Evolutionary conservation across 2,329 filamentous ascomycete species (phyloP).

Genomic region (Fusarium papillatum): DNA sequence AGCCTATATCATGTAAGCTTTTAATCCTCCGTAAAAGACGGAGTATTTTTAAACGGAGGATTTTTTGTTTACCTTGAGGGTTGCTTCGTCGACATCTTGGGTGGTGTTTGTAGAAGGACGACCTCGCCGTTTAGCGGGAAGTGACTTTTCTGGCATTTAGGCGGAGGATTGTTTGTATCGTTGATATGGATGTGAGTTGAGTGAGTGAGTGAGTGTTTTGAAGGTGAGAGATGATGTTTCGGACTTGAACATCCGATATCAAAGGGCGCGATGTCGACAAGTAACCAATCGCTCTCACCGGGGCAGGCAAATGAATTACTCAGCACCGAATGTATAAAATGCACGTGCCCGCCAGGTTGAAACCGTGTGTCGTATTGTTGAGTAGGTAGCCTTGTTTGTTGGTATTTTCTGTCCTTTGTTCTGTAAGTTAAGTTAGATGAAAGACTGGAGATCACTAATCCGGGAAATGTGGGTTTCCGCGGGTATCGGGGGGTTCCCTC

Average conservation of each 20-base stretch:
- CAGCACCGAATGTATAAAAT: not conserved
- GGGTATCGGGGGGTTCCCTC: not conserved
- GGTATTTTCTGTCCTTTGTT: not conserved
- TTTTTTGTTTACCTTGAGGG: slow-evolving; percentile 37
- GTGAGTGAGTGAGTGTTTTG: not conserved
- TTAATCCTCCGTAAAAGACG: not conserved
- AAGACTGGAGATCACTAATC: not conserved
- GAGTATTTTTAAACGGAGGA: not conserved
- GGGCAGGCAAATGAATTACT: not conserved
- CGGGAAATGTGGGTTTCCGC: not conserved
- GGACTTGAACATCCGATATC: slow-evolving; percentile 4
- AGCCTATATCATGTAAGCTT: slow-evolving; percentile 34
- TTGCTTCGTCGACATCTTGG: slow-evolving; percentile 39
- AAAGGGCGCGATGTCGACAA: not conserved
- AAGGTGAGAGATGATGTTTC: not conserved
- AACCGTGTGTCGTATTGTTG: not conserved
- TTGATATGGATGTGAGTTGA: slow-evolving; percentile 8
- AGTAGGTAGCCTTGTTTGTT: not conserved
- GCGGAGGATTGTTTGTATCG: not conserved
- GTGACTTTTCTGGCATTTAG: slow-evolving; percentile 22
- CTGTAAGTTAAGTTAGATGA: not conserved
- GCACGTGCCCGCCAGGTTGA: not conserved
- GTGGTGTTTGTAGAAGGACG: slow-evolving; percentile 29
- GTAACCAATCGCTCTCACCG: not conserved
- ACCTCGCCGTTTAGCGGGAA: slow-evolving; percentile 35